Evolutionary conservation across 1,284 basidiomycete genomes (phyloP), one percentile per base, ranked within the genome.

Genomic region (Ustilago nuda): DNA sequence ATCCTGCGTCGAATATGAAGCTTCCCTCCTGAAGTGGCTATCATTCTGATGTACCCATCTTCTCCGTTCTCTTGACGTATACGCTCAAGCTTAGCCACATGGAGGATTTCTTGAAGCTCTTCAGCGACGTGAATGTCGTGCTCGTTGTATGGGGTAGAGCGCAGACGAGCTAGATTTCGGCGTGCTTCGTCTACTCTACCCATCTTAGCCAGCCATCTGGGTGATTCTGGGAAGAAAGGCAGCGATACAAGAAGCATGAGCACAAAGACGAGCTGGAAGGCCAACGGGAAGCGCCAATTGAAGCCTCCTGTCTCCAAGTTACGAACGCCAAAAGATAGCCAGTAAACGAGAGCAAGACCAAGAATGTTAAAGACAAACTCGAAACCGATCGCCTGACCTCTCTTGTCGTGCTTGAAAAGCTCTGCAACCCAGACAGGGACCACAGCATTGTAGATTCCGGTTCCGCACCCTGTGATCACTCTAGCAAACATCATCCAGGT

Each of bases 201-300:
- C 69, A 71, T 71, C 51, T 71, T 66, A 1, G 69, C 63, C 3
- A 71, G 59, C 69, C 69, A 71, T 27, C 69, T 55, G 1, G 69
- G 59, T 1, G 69, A 71, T 50, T 66, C 69, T 7, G 69, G 69
- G 27, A 71, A 71, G 46, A 71, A 71, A 6, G 69, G 69, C 11
- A 71, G 59, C 1, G n/a, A 11, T 12, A 35, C 63, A 1, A 66
- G 33, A 3, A 71, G 59, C 63, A 66, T 62, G 4, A 61, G 33
- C 8, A 71, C 63, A 32, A 71, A 66, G 8, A 71, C 63, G 17
- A 71, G 51, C 45, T 71, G 69, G 52, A 71, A 66, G 4, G 69
- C 69, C 2, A 71, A 50, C 6, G 68, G 68, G 32, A 71, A 71
- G 1, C 67, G 33, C 68, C 68, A 71, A 32, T 66, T 71, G 51